Evolutionary conservation across 139 green algal genomes (phyloP), one percentile per base, ranked within the genome.

Genomic region (Coccomyxa sp.): DNA sequence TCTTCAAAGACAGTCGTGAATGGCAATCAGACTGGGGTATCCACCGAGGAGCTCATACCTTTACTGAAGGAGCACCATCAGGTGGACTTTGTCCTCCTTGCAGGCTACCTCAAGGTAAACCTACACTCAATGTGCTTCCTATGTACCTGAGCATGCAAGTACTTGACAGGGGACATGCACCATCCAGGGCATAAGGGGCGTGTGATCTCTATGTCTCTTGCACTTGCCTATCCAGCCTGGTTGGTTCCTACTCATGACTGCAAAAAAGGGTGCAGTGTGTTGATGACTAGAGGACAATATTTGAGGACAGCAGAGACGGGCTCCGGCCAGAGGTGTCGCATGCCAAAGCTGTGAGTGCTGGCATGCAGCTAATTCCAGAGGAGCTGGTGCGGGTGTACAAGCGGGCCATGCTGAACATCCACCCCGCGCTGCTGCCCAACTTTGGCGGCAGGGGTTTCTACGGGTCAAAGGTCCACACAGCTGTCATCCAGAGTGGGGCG

Each of bases 361-460:
- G 12, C 33, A 40, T 41, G 79, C 87, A 92, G 88, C 90, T 98
- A 29, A 89, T 99, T 9, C 95, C 95, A 6, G 22, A 54, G 0
- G 78, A 89, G 44, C 74, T 99, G 71, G 93, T 98, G 55, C 55
- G 73, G 27, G 86, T 85, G 33, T 99, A 89, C 80, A 85, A 84
- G 16, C 75, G 85, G 7, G 78, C 74, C 50, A 99, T 99, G 83
- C 89, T 99, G 40, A 99, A 99, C 90, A 98, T 99, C 81, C 97
- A 99, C 84, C 97, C 97, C 1, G 95, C 88, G 7, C 90, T 99
- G 78, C 90, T 99, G 76, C 97, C 97, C 8, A 84, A 93, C 2
- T 99, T 99, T 87, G 97, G 97, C 5, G 97, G 97, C 55, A 95
- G 97, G 81, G 97, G 96, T 36, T 92, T 93, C 76, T 99, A 98